phyloP scores from a whole-genome alignment of 108 stramenopile species.

The Phaeodactylum tricornutum region DNA sequence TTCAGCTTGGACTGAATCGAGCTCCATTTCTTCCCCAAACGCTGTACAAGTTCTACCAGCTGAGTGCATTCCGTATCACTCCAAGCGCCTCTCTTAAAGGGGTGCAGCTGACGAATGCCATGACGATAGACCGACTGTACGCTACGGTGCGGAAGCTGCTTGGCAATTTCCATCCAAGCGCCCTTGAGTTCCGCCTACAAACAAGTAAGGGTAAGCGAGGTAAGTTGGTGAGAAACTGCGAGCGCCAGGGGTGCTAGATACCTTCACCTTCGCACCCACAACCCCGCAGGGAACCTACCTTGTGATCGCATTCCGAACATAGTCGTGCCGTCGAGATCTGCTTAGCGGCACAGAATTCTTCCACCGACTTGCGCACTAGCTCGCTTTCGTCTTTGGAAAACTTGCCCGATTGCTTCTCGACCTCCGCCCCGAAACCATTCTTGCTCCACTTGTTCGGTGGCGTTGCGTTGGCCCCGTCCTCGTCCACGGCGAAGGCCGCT shows the following conservation, averaged over 20 bases:
- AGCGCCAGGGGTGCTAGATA: too few relatives aligned
- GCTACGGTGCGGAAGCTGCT: constrained; percentile 59
- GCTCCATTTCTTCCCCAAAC: constrained; percentile 60
- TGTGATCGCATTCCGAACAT: constrained; percentile 68
- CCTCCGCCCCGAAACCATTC: constrained; percentile 50
- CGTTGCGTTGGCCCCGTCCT: not conserved
- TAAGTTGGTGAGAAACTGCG: too few relatives aligned
- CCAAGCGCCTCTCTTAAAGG: constrained; percentile 66
- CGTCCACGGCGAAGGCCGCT: not conserved
- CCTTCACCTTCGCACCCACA: too few relatives aligned
- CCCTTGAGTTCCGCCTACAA: constrained; percentile 62
- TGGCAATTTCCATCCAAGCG: constrained; percentile 80
- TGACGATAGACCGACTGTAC: constrained; percentile 73
- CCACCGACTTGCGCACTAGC: constrained; percentile 33
- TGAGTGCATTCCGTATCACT: constrained; percentile 40
- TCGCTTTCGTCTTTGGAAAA: constrained; percentile 48
- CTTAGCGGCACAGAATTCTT: constrained; percentile 53
- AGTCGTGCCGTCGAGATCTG: constrained; percentile 43
- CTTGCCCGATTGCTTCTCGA: constrained; percentile 36
- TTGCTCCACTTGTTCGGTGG: constrained; percentile 36
- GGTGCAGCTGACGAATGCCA: constrained; percentile 62
- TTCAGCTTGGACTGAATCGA: constrained; percentile 60
- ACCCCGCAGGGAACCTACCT: too few relatives aligned
- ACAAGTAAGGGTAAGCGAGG: too few relatives aligned
- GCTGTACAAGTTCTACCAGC: constrained; percentile 34